Evolutionary conservation across 192 early-diverging fungal species (phyloP), one percentile per base, ranked within the genome.

Genomic region (Coemansia sp.): DNA sequence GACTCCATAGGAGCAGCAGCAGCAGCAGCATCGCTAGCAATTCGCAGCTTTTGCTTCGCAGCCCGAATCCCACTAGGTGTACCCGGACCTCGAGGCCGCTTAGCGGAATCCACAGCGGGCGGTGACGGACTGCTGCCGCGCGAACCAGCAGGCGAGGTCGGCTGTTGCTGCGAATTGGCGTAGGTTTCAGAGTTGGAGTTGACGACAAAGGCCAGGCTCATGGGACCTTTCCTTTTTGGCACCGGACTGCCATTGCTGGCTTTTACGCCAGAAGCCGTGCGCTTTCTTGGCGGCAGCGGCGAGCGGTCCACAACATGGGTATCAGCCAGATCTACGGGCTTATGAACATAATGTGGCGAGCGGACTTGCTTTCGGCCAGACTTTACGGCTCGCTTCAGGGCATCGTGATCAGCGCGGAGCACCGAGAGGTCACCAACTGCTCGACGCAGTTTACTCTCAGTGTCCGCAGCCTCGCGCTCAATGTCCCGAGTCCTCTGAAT

Each of bases 141-240:
- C 29, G 15, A 19, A 19, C 17, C 19, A 6, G 62, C 20, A 4
- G 49, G 27, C 2, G 35, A 15, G 4, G 46, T 2, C 20, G 62
- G 25, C 40, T 36, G 64, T 54, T 51, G 29, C n/a, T 47, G 53
- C 11, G 25, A 14, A 17, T 42, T 31, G 53, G 22, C 45, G 10
- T n/a, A n/a, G n/a, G n/a, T n/a, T n/a, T n/a, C 45, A 22, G 60
- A 11, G 7, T 70, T 67, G n/a, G 59, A 12, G 49, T 79, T 79
- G 54, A 79, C 67, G 22, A 79, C 59, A 70, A 79, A 79, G 22
- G 64, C 59, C 27, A 79, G 49, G 19, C 77, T 74, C 77, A 74
- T 79, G 15, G 77, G 71, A 0, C 67, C 67, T 12, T 59, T 43
- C 39, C 38, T 57, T 4, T 25, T 59, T 14, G 35, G 12, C 27